Evolutionary conservation across 805 yeast species (phyloP), one percentile per base, ranked within the genome.

Genomic region (Saccharomycopsis sp.): DNA sequence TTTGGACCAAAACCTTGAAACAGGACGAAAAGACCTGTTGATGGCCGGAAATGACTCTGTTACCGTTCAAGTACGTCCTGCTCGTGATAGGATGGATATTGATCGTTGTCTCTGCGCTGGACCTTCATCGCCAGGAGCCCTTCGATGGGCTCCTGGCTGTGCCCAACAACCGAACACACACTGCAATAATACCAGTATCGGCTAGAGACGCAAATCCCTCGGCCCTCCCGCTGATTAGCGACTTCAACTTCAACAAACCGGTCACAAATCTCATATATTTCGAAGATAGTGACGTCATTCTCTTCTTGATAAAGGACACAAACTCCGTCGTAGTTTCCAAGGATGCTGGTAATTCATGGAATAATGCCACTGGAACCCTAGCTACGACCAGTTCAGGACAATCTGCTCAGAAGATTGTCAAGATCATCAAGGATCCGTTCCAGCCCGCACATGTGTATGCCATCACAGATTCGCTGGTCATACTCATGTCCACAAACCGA

Each of bases 341-440:
- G 53, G 25, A 20, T 50, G 22, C 34, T 50, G 53, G 25, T 50
- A 50, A 50, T 25, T 50, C 53, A 7, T 50, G 25, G 34, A 20
- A 50, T 20, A 50, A 22, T 24, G 53, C 25, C 25, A 9, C 34
- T 8, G 34, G 34, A 50, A 50, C 17, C 25, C 12, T 20, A 14
- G 5, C 17, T 7, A 20, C 34, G 14, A n/a, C 25, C 17, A 23
- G 17, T 24, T 15, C 23, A 12, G 51, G 51, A 19, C 19, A 12
- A 12, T 15, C n/a, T 20, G 17, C n/a, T n/a, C 25, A 34, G 15
- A 54, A 44, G 35, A 54, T 34, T n/a, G 3, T 29, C 14, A 55
- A 44, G 14, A 44, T 57, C 2, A 35, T 57, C 15, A 47, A 53
- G n/a, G 53, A 57, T 35, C 59, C 59, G 1, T 57, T 22, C 25